Percentiles rank a stretch among this genome's conserved stretches.
Evolutionary conservation across 306 rosid species (phyloP).

Genomic region (Senna tora): DNA sequence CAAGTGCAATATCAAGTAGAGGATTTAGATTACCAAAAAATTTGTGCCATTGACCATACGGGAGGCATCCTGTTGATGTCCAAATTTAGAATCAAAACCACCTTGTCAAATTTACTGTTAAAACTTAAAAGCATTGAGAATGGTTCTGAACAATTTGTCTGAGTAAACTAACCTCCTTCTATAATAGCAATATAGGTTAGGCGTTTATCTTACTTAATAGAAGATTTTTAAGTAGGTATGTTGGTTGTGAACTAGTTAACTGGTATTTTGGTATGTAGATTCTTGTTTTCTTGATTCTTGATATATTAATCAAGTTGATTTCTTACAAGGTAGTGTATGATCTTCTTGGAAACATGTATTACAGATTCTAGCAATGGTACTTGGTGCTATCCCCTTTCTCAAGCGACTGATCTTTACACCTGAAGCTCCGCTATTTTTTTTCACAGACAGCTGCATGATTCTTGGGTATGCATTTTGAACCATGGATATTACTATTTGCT

Average conservation of each 20-base stretch:
- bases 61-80: not conserved
- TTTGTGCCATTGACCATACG: not conserved
- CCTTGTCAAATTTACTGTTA: slow-evolving; percentile 5
- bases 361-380: slow-evolving; percentile 84
- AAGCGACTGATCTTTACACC: slow-evolving; percentile 69
- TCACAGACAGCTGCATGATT: slow-evolving; percentile 91
- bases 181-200: not conserved
- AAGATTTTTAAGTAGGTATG: not conserved
- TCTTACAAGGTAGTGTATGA: slow-evolving; percentile 8
- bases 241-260: slow-evolving; percentile 27
- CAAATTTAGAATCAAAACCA: not conserved
- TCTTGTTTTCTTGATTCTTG: not conserved
- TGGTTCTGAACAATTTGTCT: slow-evolving; percentile 2
- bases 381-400: slow-evolving; percentile 81
- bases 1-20: slow-evolving; percentile 32
- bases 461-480: slow-evolving; percentile 69
- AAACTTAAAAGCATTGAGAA: not conserved
- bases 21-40: slow-evolving; percentile 3
- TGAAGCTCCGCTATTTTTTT: slow-evolving; percentile 83
- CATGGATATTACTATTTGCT: not conserved
- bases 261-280: slow-evolving; percentile 22
- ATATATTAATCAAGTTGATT: not conserved
- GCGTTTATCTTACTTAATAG: not conserved
- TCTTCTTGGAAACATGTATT: slow-evolving; percentile 13
- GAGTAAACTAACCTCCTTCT: slow-evolving; percentile 2